Evolutionary conservation across 2,329 filamentous ascomycete species (phyloP).

Genomic region (Alternaria gaisen): DNA sequence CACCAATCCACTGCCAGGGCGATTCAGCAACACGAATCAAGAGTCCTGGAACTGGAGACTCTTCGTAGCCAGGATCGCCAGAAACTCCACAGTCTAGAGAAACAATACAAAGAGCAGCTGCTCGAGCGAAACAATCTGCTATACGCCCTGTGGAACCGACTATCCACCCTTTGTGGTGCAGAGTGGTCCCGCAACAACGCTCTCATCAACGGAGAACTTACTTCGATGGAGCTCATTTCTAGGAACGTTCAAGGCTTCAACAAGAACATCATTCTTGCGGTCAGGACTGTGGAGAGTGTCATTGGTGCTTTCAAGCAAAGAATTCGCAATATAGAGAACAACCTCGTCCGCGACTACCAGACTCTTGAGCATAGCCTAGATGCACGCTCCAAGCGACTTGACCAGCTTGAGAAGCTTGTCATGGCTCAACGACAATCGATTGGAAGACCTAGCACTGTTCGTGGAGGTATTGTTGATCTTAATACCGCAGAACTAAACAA

Average conservation of each 20-base stretch:
- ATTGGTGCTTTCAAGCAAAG: conserved; percentile 79
- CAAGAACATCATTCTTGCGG: conserved; percentile 84
- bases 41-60: conserved; percentile 87
- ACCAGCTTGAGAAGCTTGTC: conserved; percentile 82
- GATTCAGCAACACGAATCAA: conserved; percentile 82
- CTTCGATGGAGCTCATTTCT: conserved; percentile 84
- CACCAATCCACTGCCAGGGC: conserved; percentile 88
- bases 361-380: conserved; percentile 83
- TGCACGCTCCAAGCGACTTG: conserved; percentile 81
- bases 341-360: conserved; percentile 91
- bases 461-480: conserved; percentile 51
- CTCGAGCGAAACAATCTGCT: conserved; percentile 88
- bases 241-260: conserved; percentile 88
- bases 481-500: conserved; percentile 64
- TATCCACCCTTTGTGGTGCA: conserved; percentile 84
- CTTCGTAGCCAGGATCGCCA: conserved; percentile 79
- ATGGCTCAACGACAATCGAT: conserved; percentile 51
- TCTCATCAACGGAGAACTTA: conserved; percentile 86
- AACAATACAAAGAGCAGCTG: conserved; percentile 84
- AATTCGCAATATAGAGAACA: conserved; percentile 85
- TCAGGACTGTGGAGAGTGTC: conserved; percentile 86
- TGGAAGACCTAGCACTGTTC: conserved; percentile 50
- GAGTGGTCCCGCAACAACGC: conserved; percentile 94
- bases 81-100: conserved; percentile 78
- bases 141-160: conserved; percentile 86